phyloP scores from a whole-genome alignment of 495 filamentous ascomycete species.

The Saxispiralis lemnorum region DNA sequence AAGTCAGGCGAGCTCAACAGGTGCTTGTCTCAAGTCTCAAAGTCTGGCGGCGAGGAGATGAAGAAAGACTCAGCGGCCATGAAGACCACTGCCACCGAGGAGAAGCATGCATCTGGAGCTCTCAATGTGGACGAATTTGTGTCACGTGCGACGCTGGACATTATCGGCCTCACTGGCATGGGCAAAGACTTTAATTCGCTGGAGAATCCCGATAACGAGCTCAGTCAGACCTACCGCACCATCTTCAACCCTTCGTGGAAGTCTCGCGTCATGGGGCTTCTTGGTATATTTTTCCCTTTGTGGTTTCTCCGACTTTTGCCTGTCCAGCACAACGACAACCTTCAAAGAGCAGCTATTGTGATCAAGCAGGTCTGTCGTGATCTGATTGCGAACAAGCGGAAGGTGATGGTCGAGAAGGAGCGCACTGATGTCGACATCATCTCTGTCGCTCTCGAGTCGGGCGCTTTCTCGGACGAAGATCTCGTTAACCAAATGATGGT shows the following conservation, averaged over 20 bases:
- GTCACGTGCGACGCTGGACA: slow-evolving; percentile 60
- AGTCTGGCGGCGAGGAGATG: slow-evolving; percentile 14
- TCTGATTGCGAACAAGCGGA: slow-evolving; percentile 51
- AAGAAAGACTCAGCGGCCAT: slow-evolving; percentile 12
- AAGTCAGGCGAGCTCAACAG: slow-evolving; percentile 35
- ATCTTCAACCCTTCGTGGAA: slow-evolving; percentile 33
- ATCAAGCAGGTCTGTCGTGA: slow-evolving; percentile 47
- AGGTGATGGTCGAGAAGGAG: slow-evolving; percentile 35
- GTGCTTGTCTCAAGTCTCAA: slow-evolving; percentile 26
- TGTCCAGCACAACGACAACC: slow-evolving; percentile 44
- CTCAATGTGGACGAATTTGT: slow-evolving; percentile 56
- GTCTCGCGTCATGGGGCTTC: slow-evolving; percentile 28
- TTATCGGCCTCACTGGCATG: slow-evolving; percentile 68
- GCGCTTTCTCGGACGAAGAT: slow-evolving; percentile 59
- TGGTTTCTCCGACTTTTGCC: slow-evolving; percentile 40
- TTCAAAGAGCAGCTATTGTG: slow-evolving; percentile 33
- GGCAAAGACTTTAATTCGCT: slow-evolving; percentile 65
- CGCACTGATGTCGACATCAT: slow-evolving; percentile 54
- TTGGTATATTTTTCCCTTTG: slow-evolving; percentile 31
- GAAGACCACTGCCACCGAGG: slow-evolving; percentile 19
- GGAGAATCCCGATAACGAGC: slow-evolving; percentile 40
- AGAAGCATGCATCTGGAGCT: slow-evolving; percentile 24
- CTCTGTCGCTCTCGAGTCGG: slow-evolving; percentile 60
- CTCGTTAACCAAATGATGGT: slow-evolving; percentile 76
- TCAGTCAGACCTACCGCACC: slow-evolving; percentile 47